Percentiles rank a stretch among this genome's conserved stretches.
phyloP scores from a whole-genome alignment of 495 filamentous ascomycete species.

The Bombardia bombarda region DNA sequence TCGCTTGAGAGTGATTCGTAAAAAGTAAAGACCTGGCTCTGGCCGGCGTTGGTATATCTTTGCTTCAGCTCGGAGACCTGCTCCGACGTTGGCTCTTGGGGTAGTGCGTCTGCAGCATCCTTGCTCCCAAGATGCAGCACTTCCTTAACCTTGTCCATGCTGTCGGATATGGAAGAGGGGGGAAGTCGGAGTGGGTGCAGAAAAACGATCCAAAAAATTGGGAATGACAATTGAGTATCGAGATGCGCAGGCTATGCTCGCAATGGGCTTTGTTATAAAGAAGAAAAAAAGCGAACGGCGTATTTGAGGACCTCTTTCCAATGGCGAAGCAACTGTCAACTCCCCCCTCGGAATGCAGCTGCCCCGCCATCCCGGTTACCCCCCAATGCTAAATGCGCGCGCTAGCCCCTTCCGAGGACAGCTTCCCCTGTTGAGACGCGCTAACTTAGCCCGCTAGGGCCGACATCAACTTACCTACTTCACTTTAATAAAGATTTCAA shows the following conservation, averaged over 20 bases:
- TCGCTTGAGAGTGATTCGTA: slow-evolving; percentile 64
- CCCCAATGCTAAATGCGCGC: no score
- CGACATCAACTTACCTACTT: no score
- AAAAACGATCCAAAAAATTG: no score
- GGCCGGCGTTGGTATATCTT: slow-evolving; percentile 69
- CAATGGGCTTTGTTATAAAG: neutral
- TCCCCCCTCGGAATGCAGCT: neutral
- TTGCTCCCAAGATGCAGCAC: slow-evolving; percentile 6
- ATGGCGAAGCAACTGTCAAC: neutral
- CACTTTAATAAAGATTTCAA: no score
- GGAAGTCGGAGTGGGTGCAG: no score
- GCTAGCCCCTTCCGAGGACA: no score
- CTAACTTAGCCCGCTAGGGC: no score
- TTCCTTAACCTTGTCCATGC: slow-evolving; percentile 9
- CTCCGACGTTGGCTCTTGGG: slow-evolving; percentile 60
- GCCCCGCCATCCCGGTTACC: neutral
- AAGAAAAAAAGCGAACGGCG: neutral
- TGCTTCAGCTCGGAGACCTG: slow-evolving; percentile 67
- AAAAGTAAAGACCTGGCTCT: slow-evolving; percentile 89
- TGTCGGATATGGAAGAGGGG: no score
- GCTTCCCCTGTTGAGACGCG: no score
- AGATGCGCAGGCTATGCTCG: no score
- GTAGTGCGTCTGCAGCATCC: slow-evolving; percentile 34
- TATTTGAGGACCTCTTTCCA: neutral
- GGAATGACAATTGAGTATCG: no score